Base-by-base conservation (phyloP, 202 grass and related monocot genomes). In the Schoenoplectus tabernaemontani region DNA sequence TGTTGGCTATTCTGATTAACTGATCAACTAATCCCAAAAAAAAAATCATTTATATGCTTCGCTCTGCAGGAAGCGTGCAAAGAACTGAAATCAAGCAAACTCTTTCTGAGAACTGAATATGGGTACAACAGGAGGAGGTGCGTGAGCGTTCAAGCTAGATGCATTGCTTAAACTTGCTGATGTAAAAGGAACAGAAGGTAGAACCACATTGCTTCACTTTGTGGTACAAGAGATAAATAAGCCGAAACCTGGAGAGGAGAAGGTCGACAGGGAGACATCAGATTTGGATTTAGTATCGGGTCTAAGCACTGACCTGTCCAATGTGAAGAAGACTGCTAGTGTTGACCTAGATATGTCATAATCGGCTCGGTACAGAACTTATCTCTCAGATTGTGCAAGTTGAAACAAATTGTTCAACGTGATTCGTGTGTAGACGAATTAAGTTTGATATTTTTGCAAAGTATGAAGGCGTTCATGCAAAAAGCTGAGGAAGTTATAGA, bases 91-190 rank as follows among this genome's bases (percentile, higher is more conserved):
- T 89, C 87, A 50, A 87, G 89, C 83, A 86, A 85, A 50, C 89
- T 92, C 28, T 97, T 97, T 89, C 81, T 94, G 80, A 97, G 93
- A 66, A 43, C 92, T 97, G 95, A 97, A 97, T 68, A 86, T 92
- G 9, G 89, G 91, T 9, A 94, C 95, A n/a, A 85, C 89, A 76
- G 69, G 95, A 7, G 95, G 95, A 48, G 84, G 88, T 48, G 95
- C 95, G 10, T 76, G 88, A 85, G 95, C 95, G 5, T 97, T 97
- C 89, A 92, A 94, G 78, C 89, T 97, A 32, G 87, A 91, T 82
- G 85, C 94, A 24, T 81, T 97, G 54, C 85, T 89, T 41, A 93
- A 89, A 88, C 95, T 97, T 36, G 85, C 89, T 41, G 95, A 97
- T 85, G 95, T 97, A 30, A 97, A 97, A 90, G 91, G 89, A 79